phyloP scores from a whole-genome alignment of 164 flowering plant species.

The Euptelea pleiosperma region DNA sequence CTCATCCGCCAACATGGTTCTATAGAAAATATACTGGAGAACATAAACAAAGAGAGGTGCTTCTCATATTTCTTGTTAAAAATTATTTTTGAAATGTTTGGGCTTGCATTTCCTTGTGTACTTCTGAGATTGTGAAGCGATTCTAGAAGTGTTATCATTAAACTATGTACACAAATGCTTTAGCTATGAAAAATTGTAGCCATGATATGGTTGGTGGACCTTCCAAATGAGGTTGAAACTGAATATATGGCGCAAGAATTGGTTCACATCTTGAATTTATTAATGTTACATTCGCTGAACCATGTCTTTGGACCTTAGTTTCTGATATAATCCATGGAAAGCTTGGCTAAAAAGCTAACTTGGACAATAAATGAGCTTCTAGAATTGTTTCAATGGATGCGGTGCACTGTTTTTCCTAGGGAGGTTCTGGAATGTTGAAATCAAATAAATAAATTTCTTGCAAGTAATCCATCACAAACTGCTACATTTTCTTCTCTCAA shows the following conservation, averaged over 20 bases:
- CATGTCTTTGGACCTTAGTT: background rate
- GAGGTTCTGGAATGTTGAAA: background rate
- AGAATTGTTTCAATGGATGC: background rate
- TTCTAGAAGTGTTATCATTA: too few species aligned
- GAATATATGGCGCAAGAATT: too few species aligned
- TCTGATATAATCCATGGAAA: background rate
- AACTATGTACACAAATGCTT: too few species aligned
- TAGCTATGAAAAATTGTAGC: too few species aligned
- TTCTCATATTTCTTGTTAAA: constrained; percentile 1
- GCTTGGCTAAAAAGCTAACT: background rate
- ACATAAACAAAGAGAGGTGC: constrained; percentile 88
- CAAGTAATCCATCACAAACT: background rate
- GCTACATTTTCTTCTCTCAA: constrained; percentile 1
- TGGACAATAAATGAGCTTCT: background rate
- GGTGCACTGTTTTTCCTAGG: background rate
- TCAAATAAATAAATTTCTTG: background rate
- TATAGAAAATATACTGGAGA: constrained; percentile 79
- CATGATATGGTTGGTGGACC: too few species aligned
- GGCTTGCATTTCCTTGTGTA: background rate
- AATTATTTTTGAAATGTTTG: background rate
- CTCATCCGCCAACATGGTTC: constrained; percentile 94
- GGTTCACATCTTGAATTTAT: too few species aligned
- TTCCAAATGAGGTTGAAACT: too few species aligned
- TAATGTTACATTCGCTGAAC: background rate
- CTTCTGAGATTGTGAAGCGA: background rate